phyloP scores from a whole-genome alignment of 768 basidiomycete species.

The Lentinus brumalis region DNA sequence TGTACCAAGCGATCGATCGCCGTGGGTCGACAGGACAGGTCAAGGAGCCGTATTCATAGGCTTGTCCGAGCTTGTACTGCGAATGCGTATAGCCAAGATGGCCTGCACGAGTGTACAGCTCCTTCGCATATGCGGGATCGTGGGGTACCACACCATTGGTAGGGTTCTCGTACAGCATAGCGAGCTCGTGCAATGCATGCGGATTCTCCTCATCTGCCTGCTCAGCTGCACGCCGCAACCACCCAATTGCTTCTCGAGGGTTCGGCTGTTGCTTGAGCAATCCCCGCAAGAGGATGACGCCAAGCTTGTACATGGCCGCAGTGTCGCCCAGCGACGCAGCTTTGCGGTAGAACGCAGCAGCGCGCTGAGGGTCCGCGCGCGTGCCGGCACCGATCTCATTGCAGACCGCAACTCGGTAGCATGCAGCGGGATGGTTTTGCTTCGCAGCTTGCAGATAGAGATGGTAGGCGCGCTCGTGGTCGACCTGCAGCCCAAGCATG shows the following conservation, averaged over 20 bases:
- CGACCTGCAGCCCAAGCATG: slow-evolving; percentile 91
- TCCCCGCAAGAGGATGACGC: slow-evolving; percentile 93
- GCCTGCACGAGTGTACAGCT: slow-evolving; percentile 86
- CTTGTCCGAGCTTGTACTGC: slow-evolving; percentile 94
- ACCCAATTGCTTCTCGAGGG: slow-evolving; percentile 88
- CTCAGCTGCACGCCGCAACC: slow-evolving; percentile 92
- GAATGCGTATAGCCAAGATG: slow-evolving; percentile 92
- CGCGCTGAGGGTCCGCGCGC: slow-evolving; percentile 81
- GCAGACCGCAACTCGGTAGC: slow-evolving; percentile 97
- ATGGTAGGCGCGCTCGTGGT: slow-evolving; percentile 97
- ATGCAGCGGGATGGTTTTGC: slow-evolving; percentile 93
- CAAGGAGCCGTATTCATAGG: slow-evolving; percentile 89
- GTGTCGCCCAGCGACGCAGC: slow-evolving; percentile 96
- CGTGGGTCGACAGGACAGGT: slow-evolving; percentile 92
- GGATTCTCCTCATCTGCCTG: slow-evolving; percentile 99
- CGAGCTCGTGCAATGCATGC: slow-evolving; percentile 96
- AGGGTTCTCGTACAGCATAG: slow-evolving; percentile 75
- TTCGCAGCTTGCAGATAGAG: slow-evolving; percentile 96
- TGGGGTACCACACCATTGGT: slow-evolving; percentile 68
- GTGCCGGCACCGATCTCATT: slow-evolving; percentile 99
- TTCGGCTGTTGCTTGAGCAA: slow-evolving; percentile 81
- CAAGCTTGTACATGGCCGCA: slow-evolving; percentile 99
- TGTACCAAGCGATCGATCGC: slow-evolving; percentile 97
- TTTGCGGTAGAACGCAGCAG: slow-evolving; percentile 95
- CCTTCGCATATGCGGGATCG: slow-evolving; percentile 82